These are phyloP conservation scores for Ophiocordyceps camponoti-saundersi DNA, from an alignment of 2,329 filamentous ascomycete species.

Conservation along the genomic window DNA sequence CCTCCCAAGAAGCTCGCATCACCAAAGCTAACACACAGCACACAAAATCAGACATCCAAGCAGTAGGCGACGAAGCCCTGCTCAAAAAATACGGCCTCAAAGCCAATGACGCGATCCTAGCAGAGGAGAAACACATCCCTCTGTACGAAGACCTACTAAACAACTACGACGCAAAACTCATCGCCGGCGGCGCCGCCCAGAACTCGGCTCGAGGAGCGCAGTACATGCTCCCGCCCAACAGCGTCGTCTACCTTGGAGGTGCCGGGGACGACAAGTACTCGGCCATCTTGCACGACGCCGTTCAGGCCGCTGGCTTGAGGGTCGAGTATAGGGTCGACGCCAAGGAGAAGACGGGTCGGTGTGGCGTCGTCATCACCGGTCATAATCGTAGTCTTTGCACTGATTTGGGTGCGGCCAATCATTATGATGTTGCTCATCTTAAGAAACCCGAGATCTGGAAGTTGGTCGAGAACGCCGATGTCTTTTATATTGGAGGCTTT, in stretches of 20 bases:
- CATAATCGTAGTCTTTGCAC: slow-evolving; percentile 92
- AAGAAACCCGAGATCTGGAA: slow-evolving; percentile 85
- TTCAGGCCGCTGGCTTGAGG: slow-evolving; percentile 72
- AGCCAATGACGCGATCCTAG: slow-evolving; percentile 93
- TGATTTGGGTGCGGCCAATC: slow-evolving; percentile 88
- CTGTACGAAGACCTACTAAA: slow-evolving; percentile 89
- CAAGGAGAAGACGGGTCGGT: slow-evolving; percentile 72
- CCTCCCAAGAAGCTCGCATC: not conserved
- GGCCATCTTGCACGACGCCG: slow-evolving; percentile 71
- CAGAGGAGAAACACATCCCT: slow-evolving; percentile 73
- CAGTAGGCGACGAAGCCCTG: slow-evolving; percentile 61
- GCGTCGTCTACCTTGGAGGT: slow-evolving; percentile 83
- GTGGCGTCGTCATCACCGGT: slow-evolving; percentile 91
- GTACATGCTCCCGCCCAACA: slow-evolving; percentile 84
- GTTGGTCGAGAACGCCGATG: slow-evolving; percentile 72
- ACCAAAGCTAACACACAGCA: not conserved
- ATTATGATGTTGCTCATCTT: slow-evolving; percentile 88
- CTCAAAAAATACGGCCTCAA: slow-evolving; percentile 89
- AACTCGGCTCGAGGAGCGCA: slow-evolving; percentile 93
- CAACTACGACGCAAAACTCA: slow-evolving; percentile 84
- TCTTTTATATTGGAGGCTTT: slow-evolving; percentile 90
- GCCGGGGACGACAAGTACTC: slow-evolving; percentile 94
- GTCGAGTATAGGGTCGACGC: slow-evolving; percentile 91
- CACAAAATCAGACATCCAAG: slow-evolving; percentile 65
- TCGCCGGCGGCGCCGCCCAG: slow-evolving; percentile 90